A percentile compares a stretch with the other conserved stretches of the same genome.
Evolutionary conservation across 2,329 filamentous ascomycete species (phyloP).

Genomic region (Dothistroma septosporum): DNA sequence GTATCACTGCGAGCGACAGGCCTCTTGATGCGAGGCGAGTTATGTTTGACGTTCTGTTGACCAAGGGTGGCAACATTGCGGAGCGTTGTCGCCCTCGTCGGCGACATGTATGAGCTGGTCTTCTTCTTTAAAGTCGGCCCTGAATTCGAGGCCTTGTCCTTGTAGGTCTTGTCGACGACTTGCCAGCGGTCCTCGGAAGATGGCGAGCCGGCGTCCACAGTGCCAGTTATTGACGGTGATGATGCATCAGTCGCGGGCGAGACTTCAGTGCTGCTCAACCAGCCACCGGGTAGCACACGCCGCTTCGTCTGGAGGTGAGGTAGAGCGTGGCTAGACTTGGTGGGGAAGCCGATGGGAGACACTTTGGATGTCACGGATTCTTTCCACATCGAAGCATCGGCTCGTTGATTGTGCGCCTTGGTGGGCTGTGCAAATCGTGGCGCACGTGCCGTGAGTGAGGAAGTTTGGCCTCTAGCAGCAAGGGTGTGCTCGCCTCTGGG

Average conservation of each 20-base stretch:
- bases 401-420: conserved; percentile 24
- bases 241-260: background rate
- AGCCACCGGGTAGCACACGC: conserved; percentile 27
- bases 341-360: conserved; percentile 14
- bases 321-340: conserved; percentile 20
- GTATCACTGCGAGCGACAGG: conserved; percentile 11
- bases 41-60: conserved; percentile 10
- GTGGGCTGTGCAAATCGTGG: conserved; percentile 33
- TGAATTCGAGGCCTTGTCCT: background rate
- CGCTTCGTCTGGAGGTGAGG: conserved; percentile 26
- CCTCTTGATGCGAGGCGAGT: conserved; percentile 15
- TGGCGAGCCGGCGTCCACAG: background rate
- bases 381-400: conserved; percentile 25
- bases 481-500: background rate
- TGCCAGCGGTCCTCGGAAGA: background rate
- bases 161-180: background rate
- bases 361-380: conserved; percentile 13
- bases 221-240: background rate
- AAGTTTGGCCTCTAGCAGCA: background rate
- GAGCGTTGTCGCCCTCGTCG: conserved; percentile 29
- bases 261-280: conserved; percentile 16
- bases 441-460: conserved; percentile 1
- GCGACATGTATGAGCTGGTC: conserved; percentile 32
- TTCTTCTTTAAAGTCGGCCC: conserved; percentile 25
- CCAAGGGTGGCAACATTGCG: conserved; percentile 27